Evolutionary conservation across 768 basidiomycete genomes (phyloP), one percentile per base, ranked within the genome.

Genomic region (Boletus patriciae): DNA sequence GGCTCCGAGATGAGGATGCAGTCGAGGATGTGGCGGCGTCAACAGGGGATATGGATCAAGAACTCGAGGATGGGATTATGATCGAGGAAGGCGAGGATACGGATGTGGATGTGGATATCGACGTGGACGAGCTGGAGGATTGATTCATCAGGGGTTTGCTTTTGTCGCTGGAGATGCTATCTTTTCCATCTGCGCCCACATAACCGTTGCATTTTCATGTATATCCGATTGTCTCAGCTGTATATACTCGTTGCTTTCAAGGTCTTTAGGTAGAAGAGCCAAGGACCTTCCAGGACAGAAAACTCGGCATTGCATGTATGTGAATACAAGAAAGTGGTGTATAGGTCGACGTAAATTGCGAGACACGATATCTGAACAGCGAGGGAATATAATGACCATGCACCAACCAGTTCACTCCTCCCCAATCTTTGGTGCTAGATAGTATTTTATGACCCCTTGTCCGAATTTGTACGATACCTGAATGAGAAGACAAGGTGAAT

Each of bases 381-480:
- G 46, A 59, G 29, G 25, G 46, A 29, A 63, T 67, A 58, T 19
- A 40, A 36, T 18, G 44, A 1, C 49, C 29, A 15, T 49, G 27
- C 29, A 44, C 50, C 46, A 23, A 23, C 21, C 16, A 27, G 13
- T 43, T 76, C 66, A 92, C 55, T 94, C 91, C 63, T 94, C 91
- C 33, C 90, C 88, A 58, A 94, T 94, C 78, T 98, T 98, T 23
- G 95, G 95, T 43, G 95, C 95, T 52, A 98, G 83, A 79, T 94
- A 98, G 80, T 96, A 98, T 59, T 88, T 84, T 71, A 98, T 92
- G 63, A 82, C 79, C 1, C 95, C 95, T 67, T 91, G 88, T 44
- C 85, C 85, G 66, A 97, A 98, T 59, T 88, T 85, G 74, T 94
- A 98, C 38, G 88, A 85, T 42, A 94, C 91, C 91, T 93, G 60